Evolutionary conservation across 2,329 filamentous ascomycete species (phyloP), one percentile per base, ranked within the genome.

Genomic region (Ceratocystis cacaofunesta): DNA sequence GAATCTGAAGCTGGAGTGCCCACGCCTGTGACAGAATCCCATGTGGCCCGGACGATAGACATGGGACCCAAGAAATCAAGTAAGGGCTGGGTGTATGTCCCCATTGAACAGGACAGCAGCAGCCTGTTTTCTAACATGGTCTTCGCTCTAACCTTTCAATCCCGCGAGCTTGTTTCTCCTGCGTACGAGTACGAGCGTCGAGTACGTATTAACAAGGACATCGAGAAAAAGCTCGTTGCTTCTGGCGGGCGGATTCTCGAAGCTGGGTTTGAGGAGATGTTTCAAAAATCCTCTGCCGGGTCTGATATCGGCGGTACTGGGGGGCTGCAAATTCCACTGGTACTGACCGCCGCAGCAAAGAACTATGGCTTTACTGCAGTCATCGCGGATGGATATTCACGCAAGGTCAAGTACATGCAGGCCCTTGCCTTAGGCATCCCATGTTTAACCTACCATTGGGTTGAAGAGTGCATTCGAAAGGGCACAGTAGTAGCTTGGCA

Each of bases 371-470:
- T 99, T 72, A 85, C 89, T 0, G 92, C 90, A 3, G 77, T 97
- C 15, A 89, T 99, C 67, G 87, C 92, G 0, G 90, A 97, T 71
- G 83, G 84, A 3, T 88, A 96, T 73, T 94, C 89, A 5, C 85
- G 92, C 60, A 91, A 90, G 68, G 83, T 86, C 62, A 99, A 97
- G 73, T 96, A 94, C 74, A 89, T 97, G 80, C 92, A 97, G 75
- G 94, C 94, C 0, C 82, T 99, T 1, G 92, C 94, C 0, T 82
- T 99, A 0, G 90, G 90, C 0, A 76, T 99, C 0, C 94, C 94
- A 0, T 96, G 92, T 71, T 79, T 99, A 1, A 87, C 90, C 5
- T 82, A 85, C 5, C 85, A 86, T 65, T 99, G 94, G 92, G 78
- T 95, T 61, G 80, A 83, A 30, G 82, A 88, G 62, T 96, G 89